A percentile compares a stretch with the other conserved stretches of the same genome.
These are phyloP conservation scores for Suhomyces xylopsoci DNA, from an alignment of 805 yeast genomes.

Conservation along the genomic window DNA sequence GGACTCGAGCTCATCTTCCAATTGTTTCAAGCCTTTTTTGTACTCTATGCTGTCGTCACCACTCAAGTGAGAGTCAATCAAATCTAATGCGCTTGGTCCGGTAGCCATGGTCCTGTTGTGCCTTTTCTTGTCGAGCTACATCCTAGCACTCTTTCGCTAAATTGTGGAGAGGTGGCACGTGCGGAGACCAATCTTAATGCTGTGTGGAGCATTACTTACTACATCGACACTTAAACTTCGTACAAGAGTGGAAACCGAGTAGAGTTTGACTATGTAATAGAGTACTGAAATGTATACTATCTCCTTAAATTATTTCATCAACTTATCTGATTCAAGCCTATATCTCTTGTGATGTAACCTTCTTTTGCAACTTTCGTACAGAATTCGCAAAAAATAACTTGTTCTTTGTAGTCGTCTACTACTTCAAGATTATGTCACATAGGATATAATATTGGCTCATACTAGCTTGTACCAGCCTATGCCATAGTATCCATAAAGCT, in stretches of 20 bases:
- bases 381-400: neutral
- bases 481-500: neutral
- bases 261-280: neutral
- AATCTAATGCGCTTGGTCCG: conserved; percentile 25
- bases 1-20: conserved; percentile 6
- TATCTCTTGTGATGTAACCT: neutral
- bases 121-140: neutral
- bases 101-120: conserved; percentile 8
- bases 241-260: too few species aligned
- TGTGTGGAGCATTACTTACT: neutral
- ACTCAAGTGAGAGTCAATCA: conserved; percentile 27
- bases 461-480: neutral
- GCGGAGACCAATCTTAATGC: neutral
- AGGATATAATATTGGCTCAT: neutral
- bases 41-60: conserved; percentile 17
- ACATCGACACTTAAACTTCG: neutral
- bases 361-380: neutral
- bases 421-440: neutral
- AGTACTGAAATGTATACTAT: neutral
- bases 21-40: conserved; percentile 7
- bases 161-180: neutral
- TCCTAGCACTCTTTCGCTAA: neutral
- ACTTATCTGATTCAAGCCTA: neutral
- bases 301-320: neutral
- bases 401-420: neutral